Conservation (phyloP, 192 early-diverging fungal species). For the Backusella mclennaniae region DNA sequence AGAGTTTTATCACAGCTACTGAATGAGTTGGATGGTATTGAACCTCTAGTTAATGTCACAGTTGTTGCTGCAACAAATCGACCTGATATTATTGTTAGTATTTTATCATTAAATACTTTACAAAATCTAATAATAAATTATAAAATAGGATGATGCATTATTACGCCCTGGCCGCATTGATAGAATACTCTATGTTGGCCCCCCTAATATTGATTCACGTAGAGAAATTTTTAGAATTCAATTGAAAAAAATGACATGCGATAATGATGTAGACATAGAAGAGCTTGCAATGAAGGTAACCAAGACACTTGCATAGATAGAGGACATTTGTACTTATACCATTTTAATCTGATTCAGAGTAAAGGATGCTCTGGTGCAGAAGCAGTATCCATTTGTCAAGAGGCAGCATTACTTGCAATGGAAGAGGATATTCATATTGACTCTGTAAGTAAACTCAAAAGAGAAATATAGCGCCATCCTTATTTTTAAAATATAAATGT, state of each 20-base stretch:
- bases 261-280: constrained; percentile 62
- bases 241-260: constrained; percentile 68
- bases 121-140: background rate
- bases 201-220: constrained; percentile 77
- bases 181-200: constrained; percentile 89
- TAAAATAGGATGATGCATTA: constrained; percentile 76
- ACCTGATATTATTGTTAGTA: constrained; percentile 85
- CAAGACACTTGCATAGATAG: background rate
- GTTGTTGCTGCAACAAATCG: constrained; percentile 98
- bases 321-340: background rate
- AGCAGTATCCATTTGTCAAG: constrained; percentile 88
- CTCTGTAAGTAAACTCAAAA: constrained; percentile 27
- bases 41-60: constrained; percentile 92
- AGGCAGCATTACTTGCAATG: constrained; percentile 92
- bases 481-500: background rate
- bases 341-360: constrained; percentile 48
- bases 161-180: constrained; percentile 95
- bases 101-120: background rate
- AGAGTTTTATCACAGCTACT: constrained; percentile 94
- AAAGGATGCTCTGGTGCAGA: constrained; percentile 96
- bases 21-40: constrained; percentile 94
- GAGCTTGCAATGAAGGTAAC: constrained; percentile 59
- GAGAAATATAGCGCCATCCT: background rate
- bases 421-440: constrained; percentile 65
- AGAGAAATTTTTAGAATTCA: constrained; percentile 81